phyloP scores from a whole-genome alignment of 805 yeast genomes.

The Pichia kluyveri region DNA sequence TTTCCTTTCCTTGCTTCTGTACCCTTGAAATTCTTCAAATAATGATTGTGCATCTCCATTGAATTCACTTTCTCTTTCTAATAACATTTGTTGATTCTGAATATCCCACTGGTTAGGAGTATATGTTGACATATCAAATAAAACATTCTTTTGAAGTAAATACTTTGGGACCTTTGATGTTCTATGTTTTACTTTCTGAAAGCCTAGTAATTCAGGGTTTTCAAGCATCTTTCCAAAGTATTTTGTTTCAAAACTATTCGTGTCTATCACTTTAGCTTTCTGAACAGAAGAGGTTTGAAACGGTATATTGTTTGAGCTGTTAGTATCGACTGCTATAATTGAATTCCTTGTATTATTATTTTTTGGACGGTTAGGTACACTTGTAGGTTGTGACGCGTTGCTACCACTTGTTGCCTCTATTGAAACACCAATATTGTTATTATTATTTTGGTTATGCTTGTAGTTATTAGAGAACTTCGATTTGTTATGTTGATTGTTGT shows the following conservation, averaged over 20 bases:
- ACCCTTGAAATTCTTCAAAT: slow-evolving; percentile 63
- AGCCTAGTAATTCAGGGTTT: slow-evolving; percentile 24
- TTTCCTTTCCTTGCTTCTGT: slow-evolving; percentile 67
- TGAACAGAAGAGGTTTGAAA: not conserved
- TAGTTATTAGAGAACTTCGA: too few relatives aligned
- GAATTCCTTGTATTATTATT: not conserved
- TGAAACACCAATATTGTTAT: too few relatives aligned
- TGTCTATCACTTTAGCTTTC: not conserved
- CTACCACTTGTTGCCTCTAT: too few relatives aligned
- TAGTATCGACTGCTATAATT: not conserved
- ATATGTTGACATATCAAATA: slow-evolving; percentile 27
- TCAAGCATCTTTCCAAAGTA: slow-evolving; percentile 24
- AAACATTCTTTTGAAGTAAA: slow-evolving; percentile 23
- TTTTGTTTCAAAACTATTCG: slow-evolving; percentile 15
- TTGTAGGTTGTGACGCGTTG: not conserved
- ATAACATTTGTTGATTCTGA: slow-evolving; percentile 59
- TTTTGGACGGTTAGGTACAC: not conserved
- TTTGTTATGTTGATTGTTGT: too few relatives aligned
- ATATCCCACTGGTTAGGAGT: slow-evolving; percentile 57
- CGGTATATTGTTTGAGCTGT: not conserved
- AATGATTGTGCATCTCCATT: slow-evolving; percentile 55
- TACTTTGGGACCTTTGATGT: slow-evolving; percentile 22
- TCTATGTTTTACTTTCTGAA: slow-evolving; percentile 14
- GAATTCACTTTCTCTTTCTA: slow-evolving; percentile 35
- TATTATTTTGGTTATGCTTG: too few relatives aligned